phyloP scores from a whole-genome alignment of 495 filamentous ascomycete genomes.

The Hyphodiscus hymeniophilus region DNA sequence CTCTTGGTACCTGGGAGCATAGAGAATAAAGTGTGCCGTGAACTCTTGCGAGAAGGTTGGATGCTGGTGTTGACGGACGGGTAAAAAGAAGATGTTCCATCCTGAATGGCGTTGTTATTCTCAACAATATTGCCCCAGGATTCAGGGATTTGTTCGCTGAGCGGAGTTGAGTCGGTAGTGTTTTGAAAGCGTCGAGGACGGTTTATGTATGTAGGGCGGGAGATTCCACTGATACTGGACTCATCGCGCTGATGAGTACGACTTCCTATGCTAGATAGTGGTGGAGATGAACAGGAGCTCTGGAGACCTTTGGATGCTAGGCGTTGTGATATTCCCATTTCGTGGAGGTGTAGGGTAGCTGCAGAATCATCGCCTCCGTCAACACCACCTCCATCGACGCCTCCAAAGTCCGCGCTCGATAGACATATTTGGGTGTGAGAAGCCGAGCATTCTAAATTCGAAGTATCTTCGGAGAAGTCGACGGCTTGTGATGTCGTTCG shows the following conservation, averaged over 20 bases:
- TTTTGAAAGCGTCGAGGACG: slow-evolving; percentile 9
- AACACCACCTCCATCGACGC: slow-evolving; percentile 20
- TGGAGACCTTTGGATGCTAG: slow-evolving; percentile 12
- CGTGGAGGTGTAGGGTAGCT: slow-evolving; percentile 12
- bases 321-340: slow-evolving; percentile 17
- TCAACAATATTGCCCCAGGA: slow-evolving; percentile 8
- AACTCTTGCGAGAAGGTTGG: slow-evolving; percentile 9
- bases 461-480: slow-evolving; percentile 4
- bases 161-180: slow-evolving; percentile 10
- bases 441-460: background rate
- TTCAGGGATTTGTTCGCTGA: slow-evolving; percentile 12
- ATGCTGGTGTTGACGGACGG: slow-evolving; percentile 7
- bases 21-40: slow-evolving; percentile 7
- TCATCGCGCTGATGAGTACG: slow-evolving; percentile 7
- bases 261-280: slow-evolving; percentile 13
- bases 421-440: slow-evolving; percentile 7
- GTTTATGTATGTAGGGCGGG: background rate
- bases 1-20: background rate
- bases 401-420: slow-evolving; percentile 17
- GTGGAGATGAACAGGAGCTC: slow-evolving; percentile 12
- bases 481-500: slow-evolving; percentile 9
- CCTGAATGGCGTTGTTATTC: background rate
- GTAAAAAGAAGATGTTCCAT: slow-evolving; percentile 11
- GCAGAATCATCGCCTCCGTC: slow-evolving; percentile 11
- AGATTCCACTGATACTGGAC: slow-evolving; percentile 9